Evolutionary conservation across 768 basidiomycete species (phyloP), one percentile per base, ranked within the genome.

Genomic region (Mycena albidolilacea): DNA sequence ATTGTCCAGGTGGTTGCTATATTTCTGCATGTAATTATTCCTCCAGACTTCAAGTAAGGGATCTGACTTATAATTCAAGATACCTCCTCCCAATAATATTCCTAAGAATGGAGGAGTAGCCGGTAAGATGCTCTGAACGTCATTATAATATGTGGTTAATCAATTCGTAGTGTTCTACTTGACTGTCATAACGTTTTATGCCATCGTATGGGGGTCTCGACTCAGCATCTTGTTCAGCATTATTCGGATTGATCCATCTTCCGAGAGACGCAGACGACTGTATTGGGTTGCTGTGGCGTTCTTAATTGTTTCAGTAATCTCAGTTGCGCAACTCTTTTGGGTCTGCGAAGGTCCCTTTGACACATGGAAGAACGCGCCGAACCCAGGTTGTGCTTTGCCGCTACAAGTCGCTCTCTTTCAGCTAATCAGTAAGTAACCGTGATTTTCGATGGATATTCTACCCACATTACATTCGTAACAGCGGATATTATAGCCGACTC

Each of bases 361-460:
- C 11, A 21, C 50, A 60, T 89, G 89, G 88, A 86, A 87, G 64
- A 21, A 81, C 17, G 21, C 52, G 21, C 3, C 48, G 0, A 80
- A 78, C 58, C 82, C 87, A 0, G 84, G 84, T 67, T 90, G 90
- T 70, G 79, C 80, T 21, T 82, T 89, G 19, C 83, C 82, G 30
- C 80, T 82, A 39, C 83, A 87, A 76, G 84, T 91, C 15, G 90
- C 86, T 0, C 78, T 90, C 11, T 83, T 83, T 23, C 89, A 90
- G 77, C 79, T 91, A 60, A 82, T 84, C 70, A 86, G 90, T 90
- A 70, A 72, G 89, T 84, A 1, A 5, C 35, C 30, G 9, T 23
- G 23, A 35, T 55, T 23, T 30, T 55, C 54, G 12, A 30, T 5
- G 23, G n/a, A 52, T 21, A 52, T 52, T 52, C n/a, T 52, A 21